phyloP scores from a whole-genome alignment of 345 rosid species.

The Boechera retrofracta region DNA sequence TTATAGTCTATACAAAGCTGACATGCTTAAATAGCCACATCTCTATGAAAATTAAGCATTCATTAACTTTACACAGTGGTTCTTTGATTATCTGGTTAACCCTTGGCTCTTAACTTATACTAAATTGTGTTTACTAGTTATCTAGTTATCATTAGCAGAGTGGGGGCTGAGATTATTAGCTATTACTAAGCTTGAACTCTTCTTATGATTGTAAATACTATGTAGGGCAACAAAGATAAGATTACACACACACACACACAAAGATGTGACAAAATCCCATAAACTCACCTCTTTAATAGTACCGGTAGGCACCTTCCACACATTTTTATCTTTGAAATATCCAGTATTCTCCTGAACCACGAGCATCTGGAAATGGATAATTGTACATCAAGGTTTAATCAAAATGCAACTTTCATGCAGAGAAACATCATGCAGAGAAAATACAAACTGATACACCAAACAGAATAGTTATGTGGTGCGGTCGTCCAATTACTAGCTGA shows the following conservation, averaged over 20 bases:
- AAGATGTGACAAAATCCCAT: not conserved
- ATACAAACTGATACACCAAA: not conserved
- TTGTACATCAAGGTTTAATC: not conserved
- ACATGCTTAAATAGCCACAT: not conserved
- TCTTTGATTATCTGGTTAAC: not conserved
- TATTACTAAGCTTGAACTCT: not conserved
- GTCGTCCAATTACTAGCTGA: too few species aligned
- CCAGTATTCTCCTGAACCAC: constrained; percentile 29
- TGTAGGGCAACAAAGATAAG: not conserved
- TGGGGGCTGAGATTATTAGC: not conserved
- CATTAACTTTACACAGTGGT: not conserved
- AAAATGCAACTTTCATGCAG: not conserved
- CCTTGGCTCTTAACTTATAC: not conserved
- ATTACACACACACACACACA: not conserved
- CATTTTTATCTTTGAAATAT: not conserved
- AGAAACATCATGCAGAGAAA: not conserved
- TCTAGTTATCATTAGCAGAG: not conserved
- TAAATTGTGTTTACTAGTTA: not conserved
- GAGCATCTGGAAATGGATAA: constrained; percentile 12
- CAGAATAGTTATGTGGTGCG: too few species aligned
- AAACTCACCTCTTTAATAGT: constrained; percentile 17
- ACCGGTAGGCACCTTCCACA: constrained; percentile 22
- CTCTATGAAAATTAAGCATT: not conserved
- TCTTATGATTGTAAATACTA: not conserved
- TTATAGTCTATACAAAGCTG: not conserved